A percentile compares a stretch with the other conserved stretches of the same genome.
These are phyloP conservation scores for Aspergillus piperis DNA, from an alignment of 2,329 filamentous ascomycete genomes.

Conservation along the genomic window DNA sequence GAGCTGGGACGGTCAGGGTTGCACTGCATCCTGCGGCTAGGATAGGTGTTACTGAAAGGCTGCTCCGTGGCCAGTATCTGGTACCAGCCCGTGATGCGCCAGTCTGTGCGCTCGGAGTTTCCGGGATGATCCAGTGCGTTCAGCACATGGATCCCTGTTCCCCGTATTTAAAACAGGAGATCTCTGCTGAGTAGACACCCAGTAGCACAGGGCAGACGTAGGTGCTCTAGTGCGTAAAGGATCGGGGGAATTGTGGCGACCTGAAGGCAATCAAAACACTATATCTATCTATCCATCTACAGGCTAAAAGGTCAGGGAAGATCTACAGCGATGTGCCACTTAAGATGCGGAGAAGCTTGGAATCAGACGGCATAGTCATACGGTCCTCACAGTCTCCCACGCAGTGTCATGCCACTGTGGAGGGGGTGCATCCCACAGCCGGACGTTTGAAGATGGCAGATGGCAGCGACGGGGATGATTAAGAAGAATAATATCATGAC, in stretches of 20 bases:
- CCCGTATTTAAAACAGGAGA: background rate
- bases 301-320: background rate
- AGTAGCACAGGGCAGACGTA: background rate
- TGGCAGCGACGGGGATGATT: background rate
- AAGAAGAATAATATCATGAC: background rate
- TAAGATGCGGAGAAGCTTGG: slow-evolving; percentile 3
- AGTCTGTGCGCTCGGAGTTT: slow-evolving; percentile 6
- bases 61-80: background rate
- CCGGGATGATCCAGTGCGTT: background rate
- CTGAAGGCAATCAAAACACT: background rate
- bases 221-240: background rate
- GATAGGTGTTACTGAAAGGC: background rate
- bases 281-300: background rate
- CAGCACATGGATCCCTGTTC: slow-evolving; percentile 4
- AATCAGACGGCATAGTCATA: slow-evolving; percentile 6
- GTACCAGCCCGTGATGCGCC: background rate
- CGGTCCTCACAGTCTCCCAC: background rate
- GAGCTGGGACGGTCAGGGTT: slow-evolving; percentile 13
- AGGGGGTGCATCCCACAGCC: background rate
- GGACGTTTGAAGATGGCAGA: background rate
- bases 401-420: slow-evolving; percentile 8
- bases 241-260: background rate
- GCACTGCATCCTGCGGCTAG: slow-evolving; percentile 13
- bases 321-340: background rate
- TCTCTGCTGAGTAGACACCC: background rate